Percentiles rank a stretch among this genome's conserved stretches.
These are phyloP conservation scores for Buxus sempervirens DNA, from an alignment of 164 flowering plant genomes.

Conservation along the genomic window DNA sequence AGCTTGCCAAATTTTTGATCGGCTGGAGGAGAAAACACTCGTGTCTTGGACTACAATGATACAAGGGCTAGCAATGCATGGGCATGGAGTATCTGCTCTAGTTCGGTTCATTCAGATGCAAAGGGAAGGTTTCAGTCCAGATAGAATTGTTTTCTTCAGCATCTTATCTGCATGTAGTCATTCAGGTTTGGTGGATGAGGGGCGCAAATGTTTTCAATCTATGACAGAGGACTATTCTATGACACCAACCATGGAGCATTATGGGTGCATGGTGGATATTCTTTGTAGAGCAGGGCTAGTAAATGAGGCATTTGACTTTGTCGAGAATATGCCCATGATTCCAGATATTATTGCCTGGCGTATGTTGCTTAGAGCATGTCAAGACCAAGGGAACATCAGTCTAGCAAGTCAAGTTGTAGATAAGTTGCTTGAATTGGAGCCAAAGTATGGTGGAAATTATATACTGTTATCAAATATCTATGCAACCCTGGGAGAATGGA, in stretches of 20 bases:
- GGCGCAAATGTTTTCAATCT: slow-evolving; percentile 25
- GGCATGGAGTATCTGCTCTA: slow-evolving; percentile 31
- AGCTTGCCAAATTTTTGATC: slow-evolving; percentile 34
- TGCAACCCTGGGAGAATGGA: slow-evolving; percentile 33
- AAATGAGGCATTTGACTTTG: slow-evolving; percentile 31
- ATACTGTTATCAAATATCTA: slow-evolving; percentile 27
- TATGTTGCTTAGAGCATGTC: slow-evolving; percentile 33
- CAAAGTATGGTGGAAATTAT: slow-evolving; percentile 24
- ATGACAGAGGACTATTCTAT: slow-evolving; percentile 30
- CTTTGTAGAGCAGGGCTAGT: slow-evolving; percentile 9
- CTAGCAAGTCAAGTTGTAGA: slow-evolving; percentile 19
- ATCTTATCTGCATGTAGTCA: slow-evolving; percentile 40
- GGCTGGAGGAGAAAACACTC: slow-evolving; percentile 24
- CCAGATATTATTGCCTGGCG: slow-evolving; percentile 32
- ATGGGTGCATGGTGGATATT: slow-evolving; percentile 14
- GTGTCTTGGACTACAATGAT: slow-evolving; percentile 39
- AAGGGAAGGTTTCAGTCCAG: slow-evolving; percentile 36
- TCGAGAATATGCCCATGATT: slow-evolving; percentile 26
- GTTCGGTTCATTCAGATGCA: slow-evolving; percentile 38
- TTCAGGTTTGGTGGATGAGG: slow-evolving; percentile 39
- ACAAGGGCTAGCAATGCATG: slow-evolving; percentile 39
- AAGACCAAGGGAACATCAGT: slow-evolving; percentile 14
- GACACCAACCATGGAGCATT: slow-evolving; percentile 37
- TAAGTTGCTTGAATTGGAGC: slow-evolving; percentile 17
- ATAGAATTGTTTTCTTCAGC: slow-evolving; percentile 28